phyloP scores from a whole-genome alignment of 345 rosid genomes.

The Populus davidiana region DNA sequence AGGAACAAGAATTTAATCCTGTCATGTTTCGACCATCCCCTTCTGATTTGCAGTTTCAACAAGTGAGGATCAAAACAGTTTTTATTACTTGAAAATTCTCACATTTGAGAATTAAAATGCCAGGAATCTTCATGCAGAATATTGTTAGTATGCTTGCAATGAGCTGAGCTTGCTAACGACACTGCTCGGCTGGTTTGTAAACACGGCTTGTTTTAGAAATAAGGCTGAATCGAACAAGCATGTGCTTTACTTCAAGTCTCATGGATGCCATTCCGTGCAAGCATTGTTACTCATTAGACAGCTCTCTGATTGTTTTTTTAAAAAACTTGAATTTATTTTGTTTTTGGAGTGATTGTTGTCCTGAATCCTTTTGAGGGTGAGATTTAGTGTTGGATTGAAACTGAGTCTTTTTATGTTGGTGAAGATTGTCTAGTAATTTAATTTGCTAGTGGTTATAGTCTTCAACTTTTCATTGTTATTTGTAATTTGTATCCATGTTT shows the following conservation, averaged over 20 bases:
- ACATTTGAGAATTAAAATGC: neutral
- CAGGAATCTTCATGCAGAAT: neutral
- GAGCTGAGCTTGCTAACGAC: neutral
- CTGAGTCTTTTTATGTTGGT: no score
- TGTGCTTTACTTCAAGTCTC: neutral
- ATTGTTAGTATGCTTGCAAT: neutral
- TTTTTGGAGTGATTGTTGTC: no score
- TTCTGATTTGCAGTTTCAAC: constrained; percentile 68
- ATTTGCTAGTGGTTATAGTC: no score
- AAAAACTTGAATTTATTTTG: no score
- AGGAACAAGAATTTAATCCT: constrained; percentile 44
- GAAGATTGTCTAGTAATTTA: no score
- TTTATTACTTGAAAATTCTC: neutral
- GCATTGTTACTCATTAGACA: no score
- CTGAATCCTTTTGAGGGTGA: no score
- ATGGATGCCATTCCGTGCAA: no score
- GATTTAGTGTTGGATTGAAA: no score
- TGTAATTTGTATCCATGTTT: no score
- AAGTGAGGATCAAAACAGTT: constrained; percentile 48
- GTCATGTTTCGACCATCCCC: constrained; percentile 69
- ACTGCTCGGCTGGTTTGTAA: neutral
- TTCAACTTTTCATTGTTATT: no score
- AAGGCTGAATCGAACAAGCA: neutral
- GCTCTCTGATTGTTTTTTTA: no score
- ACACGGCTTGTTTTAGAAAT: neutral